phyloP scores from a whole-genome alignment of 495 filamentous ascomycete genomes.

The Trichodelitschia bisporula region DNA sequence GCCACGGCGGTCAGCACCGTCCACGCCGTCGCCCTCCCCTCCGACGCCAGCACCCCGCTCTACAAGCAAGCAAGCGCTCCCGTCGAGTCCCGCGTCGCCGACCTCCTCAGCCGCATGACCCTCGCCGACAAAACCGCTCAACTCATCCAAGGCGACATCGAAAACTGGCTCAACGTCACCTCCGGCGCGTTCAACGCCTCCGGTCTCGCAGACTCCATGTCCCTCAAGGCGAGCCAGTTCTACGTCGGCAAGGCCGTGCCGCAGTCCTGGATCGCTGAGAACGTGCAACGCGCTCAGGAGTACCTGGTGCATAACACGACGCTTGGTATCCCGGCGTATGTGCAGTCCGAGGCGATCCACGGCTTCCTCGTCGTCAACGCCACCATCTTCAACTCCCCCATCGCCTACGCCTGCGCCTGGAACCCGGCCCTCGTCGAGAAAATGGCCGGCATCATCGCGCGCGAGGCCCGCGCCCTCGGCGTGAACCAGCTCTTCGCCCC shows the following conservation, averaged over 20 bases:
- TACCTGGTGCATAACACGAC: constrained; percentile 30
- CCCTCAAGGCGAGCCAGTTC: constrained; percentile 34
- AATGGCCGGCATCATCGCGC: constrained; percentile 34
- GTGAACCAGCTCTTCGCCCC: constrained; percentile 47
- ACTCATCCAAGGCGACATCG: constrained; percentile 32
- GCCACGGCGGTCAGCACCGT: too few relatives aligned
- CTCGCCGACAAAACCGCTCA: constrained; percentile 44
- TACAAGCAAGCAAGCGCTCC: constrained; percentile 38
- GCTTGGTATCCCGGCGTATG: constrained; percentile 43
- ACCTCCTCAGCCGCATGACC: constrained; percentile 43
- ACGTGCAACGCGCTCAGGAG: constrained; percentile 34
- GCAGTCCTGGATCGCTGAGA: constrained; percentile 34
- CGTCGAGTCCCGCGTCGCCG: constrained; percentile 34
- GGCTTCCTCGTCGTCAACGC: constrained; percentile 45
- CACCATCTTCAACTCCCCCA: constrained; percentile 52
- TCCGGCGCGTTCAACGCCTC: constrained; percentile 34
- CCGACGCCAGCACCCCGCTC: too few relatives aligned
- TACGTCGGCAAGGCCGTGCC: constrained; percentile 42
- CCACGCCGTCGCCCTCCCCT: too few relatives aligned
- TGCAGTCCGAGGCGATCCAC: constrained; percentile 45
- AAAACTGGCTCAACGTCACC: constrained; percentile 40
- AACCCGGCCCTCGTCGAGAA: constrained; percentile 26
- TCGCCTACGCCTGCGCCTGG: constrained; percentile 40
- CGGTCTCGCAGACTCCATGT: constrained; percentile 39
- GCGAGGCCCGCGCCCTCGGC: constrained; percentile 35